phyloP scores from a whole-genome alignment of 441 rosid genomes.

The Erysimum cheiri region DNA sequence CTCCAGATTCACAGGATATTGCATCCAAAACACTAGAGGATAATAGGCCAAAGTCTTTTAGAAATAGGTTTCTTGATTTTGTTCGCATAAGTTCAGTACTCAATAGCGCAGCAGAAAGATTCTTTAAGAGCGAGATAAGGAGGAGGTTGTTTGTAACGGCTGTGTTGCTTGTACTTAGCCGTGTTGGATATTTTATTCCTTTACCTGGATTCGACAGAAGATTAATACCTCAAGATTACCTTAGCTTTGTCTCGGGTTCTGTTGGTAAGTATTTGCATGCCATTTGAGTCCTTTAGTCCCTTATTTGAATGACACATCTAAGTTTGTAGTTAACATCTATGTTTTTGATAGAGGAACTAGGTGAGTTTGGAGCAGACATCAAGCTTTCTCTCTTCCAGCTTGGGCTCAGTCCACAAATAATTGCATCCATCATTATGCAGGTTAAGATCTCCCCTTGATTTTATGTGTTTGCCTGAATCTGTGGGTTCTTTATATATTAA shows the following conservation, averaged over 20 bases:
- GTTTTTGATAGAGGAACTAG: slow-evolving; percentile 75
- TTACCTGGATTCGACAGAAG: slow-evolving; percentile 93
- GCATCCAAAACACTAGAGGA: slow-evolving; percentile 38
- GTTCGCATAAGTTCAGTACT: slow-evolving; percentile 75
- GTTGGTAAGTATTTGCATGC: slow-evolving; percentile 62
- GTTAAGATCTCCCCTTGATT: slow-evolving; percentile 45
- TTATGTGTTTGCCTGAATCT: slow-evolving; percentile 10
- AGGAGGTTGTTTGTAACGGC: slow-evolving; percentile 87
- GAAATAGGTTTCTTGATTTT: slow-evolving; percentile 76
- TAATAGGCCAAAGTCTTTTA: slow-evolving; percentile 57
- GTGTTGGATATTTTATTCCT: slow-evolving; percentile 90
- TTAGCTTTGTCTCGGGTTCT: slow-evolving; percentile 89
- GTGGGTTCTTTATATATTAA: slow-evolving; percentile 8
- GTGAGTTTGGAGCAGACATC: slow-evolving; percentile 77
- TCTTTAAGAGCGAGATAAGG: slow-evolving; percentile 91
- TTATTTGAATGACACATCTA: not conserved
- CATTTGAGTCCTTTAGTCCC: slow-evolving; percentile 9
- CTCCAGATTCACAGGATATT: slow-evolving; percentile 41
- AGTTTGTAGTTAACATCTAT: slow-evolving; percentile 20
- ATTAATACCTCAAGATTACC: slow-evolving; percentile 87
- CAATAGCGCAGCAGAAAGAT: slow-evolving; percentile 75
- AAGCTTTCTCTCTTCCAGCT: slow-evolving; percentile 95
- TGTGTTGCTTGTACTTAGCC: slow-evolving; percentile 69
- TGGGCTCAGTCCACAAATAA: slow-evolving; percentile 93
- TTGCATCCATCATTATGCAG: slow-evolving; percentile 94